Percentiles rank a stretch among this genome's conserved stretches.
phyloP scores from a whole-genome alignment of 768 basidiomycete species.

The Mycena rosella region DNA sequence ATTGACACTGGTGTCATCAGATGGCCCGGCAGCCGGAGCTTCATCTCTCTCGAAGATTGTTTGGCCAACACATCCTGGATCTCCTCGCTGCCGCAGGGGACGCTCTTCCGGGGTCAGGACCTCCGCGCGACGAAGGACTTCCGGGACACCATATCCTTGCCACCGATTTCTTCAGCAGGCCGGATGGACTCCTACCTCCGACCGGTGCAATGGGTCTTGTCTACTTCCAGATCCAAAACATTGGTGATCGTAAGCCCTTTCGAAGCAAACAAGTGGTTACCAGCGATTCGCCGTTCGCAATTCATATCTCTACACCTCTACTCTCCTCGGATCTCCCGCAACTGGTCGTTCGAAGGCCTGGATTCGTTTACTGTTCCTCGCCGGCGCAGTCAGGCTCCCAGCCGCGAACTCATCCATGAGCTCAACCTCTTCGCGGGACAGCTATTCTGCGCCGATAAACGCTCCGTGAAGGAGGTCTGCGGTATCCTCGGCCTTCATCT shows the following conservation, averaged over 20 bases:
- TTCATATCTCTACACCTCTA: neutral
- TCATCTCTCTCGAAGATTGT: constrained; percentile 13
- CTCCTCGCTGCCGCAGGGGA: constrained; percentile 7
- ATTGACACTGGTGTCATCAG: neutral
- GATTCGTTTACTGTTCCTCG: constrained; percentile 21
- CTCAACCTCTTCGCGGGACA: constrained; percentile 27
- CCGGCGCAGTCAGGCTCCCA: neutral
- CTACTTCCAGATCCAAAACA: neutral
- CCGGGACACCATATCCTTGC: constrained; percentile 7
- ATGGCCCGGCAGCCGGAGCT: neutral
- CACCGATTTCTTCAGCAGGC: neutral
- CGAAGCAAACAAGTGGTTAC: constrained; percentile 24
- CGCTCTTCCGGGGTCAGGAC: constrained; percentile 3
- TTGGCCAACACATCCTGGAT: constrained; percentile 22
- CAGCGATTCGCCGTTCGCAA: constrained; percentile 14
- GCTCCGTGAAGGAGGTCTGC: constrained; percentile 21
- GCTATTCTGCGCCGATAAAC: constrained; percentile 19
- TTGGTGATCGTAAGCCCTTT: constrained; percentile 23
- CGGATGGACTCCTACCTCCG: constrained; percentile 24
- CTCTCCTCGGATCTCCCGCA: neutral
- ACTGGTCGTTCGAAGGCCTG: neutral
- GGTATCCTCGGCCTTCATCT: constrained; percentile 19
- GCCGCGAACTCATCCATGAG: constrained; percentile 9
- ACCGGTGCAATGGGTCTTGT: constrained; percentile 27
- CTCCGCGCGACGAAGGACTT: constrained; percentile 11